Conservation (phyloP, 1,139 yeast species). For the Suhomyces chickasaworum region DNA sequence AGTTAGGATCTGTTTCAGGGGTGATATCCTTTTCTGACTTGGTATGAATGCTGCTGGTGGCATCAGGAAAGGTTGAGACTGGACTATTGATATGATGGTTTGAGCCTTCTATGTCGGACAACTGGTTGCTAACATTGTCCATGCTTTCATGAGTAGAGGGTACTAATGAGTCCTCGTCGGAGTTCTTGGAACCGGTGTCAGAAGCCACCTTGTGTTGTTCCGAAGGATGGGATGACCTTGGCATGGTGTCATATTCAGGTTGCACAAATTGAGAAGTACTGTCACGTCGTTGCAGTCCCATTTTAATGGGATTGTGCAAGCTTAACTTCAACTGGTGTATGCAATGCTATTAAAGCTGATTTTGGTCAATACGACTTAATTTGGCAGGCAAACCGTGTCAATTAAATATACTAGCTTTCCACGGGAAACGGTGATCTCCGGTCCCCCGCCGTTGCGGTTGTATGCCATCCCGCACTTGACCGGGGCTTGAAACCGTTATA, state of each 20-base stretch:
- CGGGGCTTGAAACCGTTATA: not conserved
- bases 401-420: not conserved
- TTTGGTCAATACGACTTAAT: not conserved
- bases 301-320: not conserved
- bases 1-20: slow-evolving; percentile 8
- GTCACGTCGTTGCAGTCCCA: not conserved
- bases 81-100: not conserved
- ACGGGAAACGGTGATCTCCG: not conserved
- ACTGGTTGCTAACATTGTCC: not conserved
- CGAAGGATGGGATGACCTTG: not conserved
- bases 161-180: not conserved
- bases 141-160: not conserved
- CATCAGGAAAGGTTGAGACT: not conserved
- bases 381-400: not conserved
- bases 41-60: not conserved
- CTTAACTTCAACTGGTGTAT: not conserved
- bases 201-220: not conserved
- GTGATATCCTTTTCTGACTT: not conserved
- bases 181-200: not conserved
- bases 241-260: not conserved
- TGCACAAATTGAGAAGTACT: not conserved
- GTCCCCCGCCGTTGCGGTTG: not conserved
- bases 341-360: too few relatives aligned
- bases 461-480: not conserved
- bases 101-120: not conserved